These are phyloP conservation scores for Laburnicola sp. DNA, from an alignment of 2,329 filamentous ascomycete genomes.

Conservation along the genomic window DNA sequence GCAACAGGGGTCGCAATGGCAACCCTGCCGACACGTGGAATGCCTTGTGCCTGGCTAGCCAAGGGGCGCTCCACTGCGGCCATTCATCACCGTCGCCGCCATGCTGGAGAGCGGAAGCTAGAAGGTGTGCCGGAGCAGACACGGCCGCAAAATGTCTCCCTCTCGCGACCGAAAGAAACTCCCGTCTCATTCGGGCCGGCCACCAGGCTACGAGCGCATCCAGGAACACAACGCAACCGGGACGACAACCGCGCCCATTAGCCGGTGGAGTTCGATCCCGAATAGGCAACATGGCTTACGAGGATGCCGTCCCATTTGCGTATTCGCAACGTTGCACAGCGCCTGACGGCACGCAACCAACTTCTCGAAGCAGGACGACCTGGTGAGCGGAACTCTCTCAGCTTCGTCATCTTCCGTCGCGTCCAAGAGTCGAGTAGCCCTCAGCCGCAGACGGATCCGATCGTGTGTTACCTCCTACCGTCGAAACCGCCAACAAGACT, in stretches of 20 bases:
- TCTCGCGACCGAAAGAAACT: conserved; percentile 9
- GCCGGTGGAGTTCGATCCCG: conserved; percentile 25
- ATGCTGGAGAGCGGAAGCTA: conserved; percentile 21
- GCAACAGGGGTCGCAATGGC: conserved; percentile 24
- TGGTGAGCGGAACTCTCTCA: conserved; percentile 12
- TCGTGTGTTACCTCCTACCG: background rate
- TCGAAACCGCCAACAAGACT: background rate
- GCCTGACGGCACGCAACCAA: conserved; percentile 16
- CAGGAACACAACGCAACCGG: conserved; percentile 23
- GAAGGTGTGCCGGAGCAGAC: conserved; percentile 10
- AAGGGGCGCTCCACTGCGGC: background rate
- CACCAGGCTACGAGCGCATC: conserved; percentile 18
- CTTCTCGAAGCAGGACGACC: conserved; percentile 20
- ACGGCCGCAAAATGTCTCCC: background rate
- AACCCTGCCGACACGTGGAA: conserved; percentile 9
- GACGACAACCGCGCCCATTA: conserved; percentile 28
- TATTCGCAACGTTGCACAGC: conserved; percentile 34
- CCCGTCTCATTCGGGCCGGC: conserved; percentile 21
- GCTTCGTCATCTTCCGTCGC: conserved; percentile 8
- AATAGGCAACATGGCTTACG: conserved; percentile 30
- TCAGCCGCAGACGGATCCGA: conserved; percentile 5
- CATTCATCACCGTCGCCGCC: background rate
- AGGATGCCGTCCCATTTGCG: conserved; percentile 22
- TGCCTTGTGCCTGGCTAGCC: conserved; percentile 6
- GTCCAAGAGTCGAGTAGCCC: too few species aligned